Percentiles rank a stretch among this genome's conserved stretches.
These are phyloP conservation scores for Cercis canadensis DNA, from an alignment of 306 rosid genomes.

Conservation along the genomic window DNA sequence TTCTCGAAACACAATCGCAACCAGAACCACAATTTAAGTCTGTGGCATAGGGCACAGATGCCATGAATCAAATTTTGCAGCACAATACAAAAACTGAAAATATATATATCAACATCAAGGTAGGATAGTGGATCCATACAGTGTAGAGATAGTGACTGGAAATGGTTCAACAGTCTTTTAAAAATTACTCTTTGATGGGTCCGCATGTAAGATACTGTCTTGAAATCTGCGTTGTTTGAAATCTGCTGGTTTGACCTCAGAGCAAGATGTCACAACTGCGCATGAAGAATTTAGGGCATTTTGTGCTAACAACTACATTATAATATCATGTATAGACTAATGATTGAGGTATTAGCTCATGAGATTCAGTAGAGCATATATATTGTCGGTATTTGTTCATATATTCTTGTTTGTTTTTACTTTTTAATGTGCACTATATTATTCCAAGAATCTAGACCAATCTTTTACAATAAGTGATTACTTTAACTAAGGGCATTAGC, in stretches of 20 bases:
- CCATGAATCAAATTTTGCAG: not conserved
- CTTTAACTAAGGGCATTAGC: not conserved
- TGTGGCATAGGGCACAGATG: no score
- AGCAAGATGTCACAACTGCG: slow-evolving; percentile 40
- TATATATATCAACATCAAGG: slow-evolving; percentile 7
- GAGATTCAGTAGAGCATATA: slow-evolving; percentile 24
- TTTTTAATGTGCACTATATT: slow-evolving; percentile 25
- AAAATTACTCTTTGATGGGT: slow-evolving; percentile 27
- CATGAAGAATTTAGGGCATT: slow-evolving; percentile 37
- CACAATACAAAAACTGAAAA: not conserved
- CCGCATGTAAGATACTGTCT: slow-evolving; percentile 52
- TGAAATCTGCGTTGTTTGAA: slow-evolving; percentile 41
- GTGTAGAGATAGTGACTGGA: slow-evolving; percentile 24
- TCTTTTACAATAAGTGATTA: slow-evolving; percentile 4
- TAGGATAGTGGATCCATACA: slow-evolving; percentile 35
- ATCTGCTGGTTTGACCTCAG: slow-evolving; percentile 49
- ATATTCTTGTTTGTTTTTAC: slow-evolving; percentile 24
- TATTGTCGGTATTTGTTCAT: slow-evolving; percentile 40
- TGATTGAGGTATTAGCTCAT: slow-evolving; percentile 16
- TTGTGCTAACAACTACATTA: slow-evolving; percentile 41
- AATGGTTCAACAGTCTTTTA: slow-evolving; percentile 4
- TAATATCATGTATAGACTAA: slow-evolving; percentile 25
- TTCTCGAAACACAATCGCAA: no score
- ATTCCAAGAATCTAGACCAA: slow-evolving; percentile 26
- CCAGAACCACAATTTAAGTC: no score